Conservation (phyloP, 148 eudicot species). For the Diospyros kaki region DNA sequence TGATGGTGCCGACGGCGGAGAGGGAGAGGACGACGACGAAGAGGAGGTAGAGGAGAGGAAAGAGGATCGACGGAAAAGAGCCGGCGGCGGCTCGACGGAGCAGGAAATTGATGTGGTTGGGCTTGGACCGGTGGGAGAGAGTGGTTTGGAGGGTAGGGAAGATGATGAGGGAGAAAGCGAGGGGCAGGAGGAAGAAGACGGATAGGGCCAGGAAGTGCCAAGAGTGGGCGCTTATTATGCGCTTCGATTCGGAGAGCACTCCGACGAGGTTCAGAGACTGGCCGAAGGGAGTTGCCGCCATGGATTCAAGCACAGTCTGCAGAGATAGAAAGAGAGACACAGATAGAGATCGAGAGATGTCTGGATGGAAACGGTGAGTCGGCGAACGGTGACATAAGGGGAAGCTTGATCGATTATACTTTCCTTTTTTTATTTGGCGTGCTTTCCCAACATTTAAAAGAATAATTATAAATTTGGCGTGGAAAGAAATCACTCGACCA, state of each 20-base stretch:
- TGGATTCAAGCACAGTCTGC: neutral
- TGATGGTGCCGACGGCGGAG: conserved; percentile 26
- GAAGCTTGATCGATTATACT: too few species aligned
- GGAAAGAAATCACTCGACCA: too few species aligned
- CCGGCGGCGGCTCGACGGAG: neutral
- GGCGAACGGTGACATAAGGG: neutral
- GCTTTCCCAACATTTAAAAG: too few species aligned
- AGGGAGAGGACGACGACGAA: conserved; percentile 25
- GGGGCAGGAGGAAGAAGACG: conserved; percentile 48
- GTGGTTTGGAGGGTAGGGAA: conserved; percentile 35
- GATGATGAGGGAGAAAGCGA: conserved; percentile 37
- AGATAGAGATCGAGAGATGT: neutral
- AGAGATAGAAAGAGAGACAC: neutral
- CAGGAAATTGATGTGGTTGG: conserved; percentile 16
- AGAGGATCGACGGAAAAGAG: neutral
- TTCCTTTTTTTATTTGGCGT: too few species aligned
- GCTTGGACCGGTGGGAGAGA: conserved; percentile 7
- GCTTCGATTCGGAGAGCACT: conserved; percentile 41
- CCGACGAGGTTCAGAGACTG: conserved; percentile 30
- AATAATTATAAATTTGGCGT: too few species aligned
- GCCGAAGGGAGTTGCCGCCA: conserved; percentile 21
- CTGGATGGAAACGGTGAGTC: neutral
- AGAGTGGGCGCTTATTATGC: conserved; percentile 41
- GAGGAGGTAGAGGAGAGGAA: conserved; percentile 25
- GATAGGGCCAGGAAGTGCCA: conserved; percentile 57